Base-by-base conservation (phyloP, 2,329 filamentous ascomycete species). In the Xylaria sp. region DNA sequence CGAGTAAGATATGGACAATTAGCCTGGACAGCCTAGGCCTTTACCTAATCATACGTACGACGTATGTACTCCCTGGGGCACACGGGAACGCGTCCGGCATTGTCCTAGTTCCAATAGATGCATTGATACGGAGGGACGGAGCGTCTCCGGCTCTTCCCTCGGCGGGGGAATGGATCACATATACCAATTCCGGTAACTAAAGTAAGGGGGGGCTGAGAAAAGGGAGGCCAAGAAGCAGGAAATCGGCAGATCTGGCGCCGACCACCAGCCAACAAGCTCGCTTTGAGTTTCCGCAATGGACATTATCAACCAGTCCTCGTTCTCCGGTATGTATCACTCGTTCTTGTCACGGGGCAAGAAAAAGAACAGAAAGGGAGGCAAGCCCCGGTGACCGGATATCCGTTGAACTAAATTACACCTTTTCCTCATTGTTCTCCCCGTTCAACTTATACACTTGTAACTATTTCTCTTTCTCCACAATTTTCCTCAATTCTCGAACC, bases 161-260 rank as follows among this genome's bases (percentile, higher is more conserved):
- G 51, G 51, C 9, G 27, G 61, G 42, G 53, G 42, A 25, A 25
- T 40, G n/a, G 27, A 29, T 37, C n/a, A 48, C 27, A 55, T 48
- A 48, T 23, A 40, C 54, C 32, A 35, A 59, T 42, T 32, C 29
- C 9, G n/a, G 32, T 25, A 51, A 59, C 23, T 21, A 10, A 27
- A 40, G 13, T n/a, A 29, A 29, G 8, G 25, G 25, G 50, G 50
- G 50, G 50, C 23, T 58, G 12, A 32, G 18, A 13, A 16, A 35
- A 3, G 16, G 12, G 8, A 58, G 55, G 55, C 12, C 21, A 13
- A 48, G 25, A n/a, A 25, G 53, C 60, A 58, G 29, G 60, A 60
- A 35, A 62, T 71, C 71, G 71, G 71, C 55, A 68, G 58, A 72
- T 72, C 71, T 72, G 65, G 27, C 63, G 66, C 71, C 71, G 71